These are phyloP conservation scores for Naganishia sp. DNA, from an alignment of 1,284 basidiomycete species.

Conservation along the genomic window DNA sequence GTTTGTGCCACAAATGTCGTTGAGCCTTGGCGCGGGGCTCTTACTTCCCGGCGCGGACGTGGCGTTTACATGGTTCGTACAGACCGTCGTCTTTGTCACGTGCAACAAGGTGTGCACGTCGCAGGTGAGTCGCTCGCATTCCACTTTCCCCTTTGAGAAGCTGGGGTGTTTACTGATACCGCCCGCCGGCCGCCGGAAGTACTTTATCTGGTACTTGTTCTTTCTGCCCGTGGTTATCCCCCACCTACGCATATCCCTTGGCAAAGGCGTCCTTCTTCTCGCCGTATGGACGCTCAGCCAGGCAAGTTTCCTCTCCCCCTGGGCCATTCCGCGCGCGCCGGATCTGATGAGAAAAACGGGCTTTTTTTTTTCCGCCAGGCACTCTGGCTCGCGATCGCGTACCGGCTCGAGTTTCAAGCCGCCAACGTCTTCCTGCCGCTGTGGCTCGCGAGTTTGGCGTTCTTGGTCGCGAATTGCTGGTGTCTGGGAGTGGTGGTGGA, in stretches of 20 bases:
- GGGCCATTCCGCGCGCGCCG: too few species aligned
- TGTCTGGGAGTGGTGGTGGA: conserved; percentile 67
- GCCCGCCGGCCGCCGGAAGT: conserved; percentile 60
- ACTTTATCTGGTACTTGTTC: conserved; percentile 96
- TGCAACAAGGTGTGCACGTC: conserved; percentile 99
- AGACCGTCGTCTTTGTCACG: conserved; percentile 85
- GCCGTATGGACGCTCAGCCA: conserved; percentile 73
- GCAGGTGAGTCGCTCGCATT: conserved; percentile 62
- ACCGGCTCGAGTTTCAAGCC: conserved; percentile 83
- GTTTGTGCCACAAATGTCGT: conserved; percentile 56
- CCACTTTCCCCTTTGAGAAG: not conserved
- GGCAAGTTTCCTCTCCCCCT: conserved; percentile 41
- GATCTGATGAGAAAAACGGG: not conserved
- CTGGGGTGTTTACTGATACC: not conserved
- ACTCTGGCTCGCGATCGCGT: conserved; percentile 81
- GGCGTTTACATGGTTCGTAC: conserved; percentile 83
- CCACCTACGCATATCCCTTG: conserved; percentile 60
- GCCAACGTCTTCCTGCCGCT: conserved; percentile 68
- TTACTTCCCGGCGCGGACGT: conserved; percentile 55
- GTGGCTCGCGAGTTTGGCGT: conserved; percentile 75
- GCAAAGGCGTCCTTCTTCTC: conserved; percentile 56
- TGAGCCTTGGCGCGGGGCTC: conserved; percentile 43
- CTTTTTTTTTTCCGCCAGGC: conserved; percentile 56
- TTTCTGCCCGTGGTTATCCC: conserved; percentile 82
- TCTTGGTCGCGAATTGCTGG: conserved; percentile 74